phyloP scores from a whole-genome alignment of 2,329 filamentous ascomycete species.

The Aureobasidium zeae region DNA sequence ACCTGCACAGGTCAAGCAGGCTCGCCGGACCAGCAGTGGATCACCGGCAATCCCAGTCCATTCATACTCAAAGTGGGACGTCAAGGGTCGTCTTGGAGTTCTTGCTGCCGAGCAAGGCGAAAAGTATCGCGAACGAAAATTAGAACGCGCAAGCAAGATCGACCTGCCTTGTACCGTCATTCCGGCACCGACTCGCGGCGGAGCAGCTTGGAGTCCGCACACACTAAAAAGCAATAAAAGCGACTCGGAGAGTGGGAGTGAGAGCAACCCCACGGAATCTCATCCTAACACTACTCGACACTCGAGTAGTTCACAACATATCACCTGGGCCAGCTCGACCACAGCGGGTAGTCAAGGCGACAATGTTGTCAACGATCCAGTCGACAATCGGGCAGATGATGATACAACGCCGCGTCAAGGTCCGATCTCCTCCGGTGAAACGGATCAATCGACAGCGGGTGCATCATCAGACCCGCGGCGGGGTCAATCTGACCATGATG shows the following conservation, averaged over 20 bases:
- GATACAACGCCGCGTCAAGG: not conserved
- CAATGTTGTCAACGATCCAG: not conserved
- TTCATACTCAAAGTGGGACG: constrained; percentile 35
- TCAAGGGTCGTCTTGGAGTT: constrained; percentile 39
- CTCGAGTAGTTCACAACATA: constrained; percentile 8
- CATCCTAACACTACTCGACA: not conserved
- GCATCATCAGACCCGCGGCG: no score
- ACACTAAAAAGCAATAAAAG: constrained; percentile 2
- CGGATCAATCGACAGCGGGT: no score
- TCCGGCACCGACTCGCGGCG: constrained; percentile 46
- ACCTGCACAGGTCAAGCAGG: constrained; percentile 49
- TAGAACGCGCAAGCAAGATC: constrained; percentile 26
- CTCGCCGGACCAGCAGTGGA: not conserved
- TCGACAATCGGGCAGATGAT: not conserved
- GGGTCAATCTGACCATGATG: no score
- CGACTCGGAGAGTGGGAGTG: not conserved
- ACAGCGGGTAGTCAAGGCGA: constrained; percentile 11
- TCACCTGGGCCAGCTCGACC: constrained; percentile 13
- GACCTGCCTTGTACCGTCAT: constrained; percentile 51
- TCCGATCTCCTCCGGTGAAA: not conserved
- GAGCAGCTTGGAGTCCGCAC: constrained; percentile 45
- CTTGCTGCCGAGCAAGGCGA: constrained; percentile 43
- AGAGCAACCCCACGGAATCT: not conserved
- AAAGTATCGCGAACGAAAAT: constrained; percentile 33
- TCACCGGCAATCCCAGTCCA: constrained; percentile 31